Conservation (phyloP, 768 basidiomycete species). For the Auriculariales sp. region DNA sequence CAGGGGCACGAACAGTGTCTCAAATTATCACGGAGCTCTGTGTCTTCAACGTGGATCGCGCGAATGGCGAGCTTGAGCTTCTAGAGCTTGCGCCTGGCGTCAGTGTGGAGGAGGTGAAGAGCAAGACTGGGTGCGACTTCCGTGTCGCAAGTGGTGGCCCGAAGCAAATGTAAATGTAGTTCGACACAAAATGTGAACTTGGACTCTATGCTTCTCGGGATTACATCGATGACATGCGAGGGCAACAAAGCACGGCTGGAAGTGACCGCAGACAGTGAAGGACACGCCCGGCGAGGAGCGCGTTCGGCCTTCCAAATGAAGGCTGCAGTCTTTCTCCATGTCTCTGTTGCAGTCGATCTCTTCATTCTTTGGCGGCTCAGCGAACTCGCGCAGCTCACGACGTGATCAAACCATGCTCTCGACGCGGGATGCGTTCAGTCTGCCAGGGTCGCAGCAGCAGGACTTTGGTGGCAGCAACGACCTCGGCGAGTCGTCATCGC, state of each 20-base stretch:
- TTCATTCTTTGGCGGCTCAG: conserved; percentile 6
- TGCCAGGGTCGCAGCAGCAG: conserved; percentile 47
- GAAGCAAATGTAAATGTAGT: background rate
- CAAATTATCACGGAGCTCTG: conserved; percentile 87
- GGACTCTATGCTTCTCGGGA: too few species aligned
- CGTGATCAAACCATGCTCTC: conserved; percentile 54
- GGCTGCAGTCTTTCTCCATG: too few species aligned
- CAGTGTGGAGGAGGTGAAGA: conserved; percentile 66
- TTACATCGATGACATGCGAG: too few species aligned
- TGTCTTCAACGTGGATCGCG: conserved; percentile 78
- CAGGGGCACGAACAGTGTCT: conserved; percentile 78
- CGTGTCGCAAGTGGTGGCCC: conserved; percentile 11
- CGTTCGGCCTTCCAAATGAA: too few species aligned
- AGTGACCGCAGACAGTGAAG: too few species aligned
- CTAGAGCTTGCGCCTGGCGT: conserved; percentile 77
- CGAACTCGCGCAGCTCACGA: conserved; percentile 9
- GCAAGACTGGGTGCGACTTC: conserved; percentile 81
- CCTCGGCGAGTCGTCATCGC: conserved; percentile 20
- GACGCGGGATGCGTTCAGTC: conserved; percentile 79
- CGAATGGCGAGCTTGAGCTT: conserved; percentile 54
- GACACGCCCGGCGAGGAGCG: too few species aligned
- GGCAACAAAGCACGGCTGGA: too few species aligned
- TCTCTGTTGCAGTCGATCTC: conserved; percentile 6
- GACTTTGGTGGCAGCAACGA: conserved; percentile 29
- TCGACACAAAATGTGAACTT: too few species aligned